Percentiles rank a stretch among this genome's conserved stretches.
Evolutionary conservation across 2,329 filamentous ascomycete species (phyloP).

Genomic region (Diplodia mutila): DNA sequence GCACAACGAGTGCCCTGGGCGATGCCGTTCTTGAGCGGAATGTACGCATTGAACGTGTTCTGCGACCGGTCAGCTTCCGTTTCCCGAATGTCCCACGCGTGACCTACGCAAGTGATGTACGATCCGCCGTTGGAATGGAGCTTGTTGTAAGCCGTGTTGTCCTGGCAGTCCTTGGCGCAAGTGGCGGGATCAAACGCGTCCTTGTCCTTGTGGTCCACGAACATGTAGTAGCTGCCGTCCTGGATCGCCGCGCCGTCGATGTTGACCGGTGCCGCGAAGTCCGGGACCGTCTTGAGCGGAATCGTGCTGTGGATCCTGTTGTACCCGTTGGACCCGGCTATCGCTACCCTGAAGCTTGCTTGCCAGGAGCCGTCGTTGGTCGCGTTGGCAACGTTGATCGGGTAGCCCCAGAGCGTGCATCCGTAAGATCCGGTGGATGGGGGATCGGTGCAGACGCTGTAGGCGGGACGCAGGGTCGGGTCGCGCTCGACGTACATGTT

Average conservation of each 20-base stretch:
- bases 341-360: constrained; percentile 1
- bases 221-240: constrained; percentile 33
- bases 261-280: constrained; percentile 31
- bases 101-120: constrained; percentile 44
- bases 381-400: neutral
- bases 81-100: no score
- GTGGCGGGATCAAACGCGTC: constrained; percentile 34
- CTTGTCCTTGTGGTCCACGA: constrained; percentile 36
- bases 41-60: constrained; percentile 39
- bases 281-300: constrained; percentile 20
- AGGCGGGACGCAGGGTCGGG: constrained; percentile 34
- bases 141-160: constrained; percentile 41
- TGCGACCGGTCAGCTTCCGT: neutral
- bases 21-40: constrained; percentile 40
- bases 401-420: constrained; percentile 24
- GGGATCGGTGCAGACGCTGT: constrained; percentile 39
- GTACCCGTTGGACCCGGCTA: constrained; percentile 30
- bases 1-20: constrained; percentile 45
- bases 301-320: constrained; percentile 29
- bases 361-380: constrained; percentile 11
- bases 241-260: constrained; percentile 35
- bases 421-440: constrained; percentile 11
- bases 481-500: constrained; percentile 32
- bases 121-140: constrained; percentile 34
- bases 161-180: constrained; percentile 42